A percentile compares a stretch with the other conserved stretches of the same genome.
These are phyloP conservation scores for Dendrobium huoshanense DNA, from an alignment of 106 monocot genomes.

Conservation along the genomic window DNA sequence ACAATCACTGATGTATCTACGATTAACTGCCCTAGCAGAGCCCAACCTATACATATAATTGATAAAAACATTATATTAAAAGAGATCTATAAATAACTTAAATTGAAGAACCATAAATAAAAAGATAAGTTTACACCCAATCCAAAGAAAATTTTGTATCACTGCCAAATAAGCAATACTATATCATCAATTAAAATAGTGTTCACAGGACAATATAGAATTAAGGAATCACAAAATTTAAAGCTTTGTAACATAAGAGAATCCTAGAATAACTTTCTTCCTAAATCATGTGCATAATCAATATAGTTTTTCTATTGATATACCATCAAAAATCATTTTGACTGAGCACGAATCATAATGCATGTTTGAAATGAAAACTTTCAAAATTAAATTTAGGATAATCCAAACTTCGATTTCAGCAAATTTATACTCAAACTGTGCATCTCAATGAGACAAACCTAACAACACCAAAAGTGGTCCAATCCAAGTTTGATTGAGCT, in stretches of 20 bases:
- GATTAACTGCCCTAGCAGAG: slow-evolving; percentile 48
- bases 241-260: background rate
- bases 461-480: no score
- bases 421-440: no score
- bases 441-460: no score
- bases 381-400: no score
- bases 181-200: background rate
- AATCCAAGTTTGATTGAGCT: no score
- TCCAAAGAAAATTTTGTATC: background rate
- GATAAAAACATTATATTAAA: background rate
- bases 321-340: no score
- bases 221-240: background rate
- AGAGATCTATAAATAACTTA: background rate
- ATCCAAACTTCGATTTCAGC: no score
- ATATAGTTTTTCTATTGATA: background rate
- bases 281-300: background rate
- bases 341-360: no score
- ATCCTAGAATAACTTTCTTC: background rate
- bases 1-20: slow-evolving; percentile 44
- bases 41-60: slow-evolving; percentile 22
- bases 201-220: background rate
- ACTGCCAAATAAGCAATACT: background rate
- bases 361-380: no score
- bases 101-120: background rate
- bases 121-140: background rate